These are phyloP conservation scores for Apophysomyces ossiformis DNA, from an alignment of 371 early-diverging fungal genomes.

Conservation along the genomic window DNA sequence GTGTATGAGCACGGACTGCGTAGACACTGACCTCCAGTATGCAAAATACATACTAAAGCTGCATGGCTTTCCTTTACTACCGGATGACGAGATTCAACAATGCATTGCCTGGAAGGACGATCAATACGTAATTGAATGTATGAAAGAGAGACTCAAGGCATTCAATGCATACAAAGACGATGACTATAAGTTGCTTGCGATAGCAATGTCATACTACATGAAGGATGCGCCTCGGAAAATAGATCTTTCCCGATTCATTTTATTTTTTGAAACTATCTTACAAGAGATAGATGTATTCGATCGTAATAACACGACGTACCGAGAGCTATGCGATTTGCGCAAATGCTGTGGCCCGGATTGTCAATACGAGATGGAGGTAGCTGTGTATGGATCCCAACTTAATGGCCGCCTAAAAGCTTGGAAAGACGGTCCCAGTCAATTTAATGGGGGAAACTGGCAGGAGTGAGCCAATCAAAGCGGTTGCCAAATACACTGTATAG, in stretches of 20 bases:
- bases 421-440: background rate
- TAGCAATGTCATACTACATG: conserved; percentile 13
- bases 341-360: conserved; percentile 23
- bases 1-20: conserved; percentile 31
- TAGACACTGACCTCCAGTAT: conserved; percentile 29
- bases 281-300: conserved; percentile 21
- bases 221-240: conserved; percentile 24
- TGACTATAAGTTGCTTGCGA: background rate
- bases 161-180: background rate
- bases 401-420: conserved; percentile 19
- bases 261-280: conserved; percentile 19
- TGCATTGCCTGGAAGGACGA: conserved; percentile 21
- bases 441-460: conserved; percentile 10
- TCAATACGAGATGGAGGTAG: conserved; percentile 7
- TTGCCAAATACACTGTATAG: background rate
- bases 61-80: background rate
- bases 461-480: background rate
- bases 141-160: conserved; percentile 2
- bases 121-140: conserved; percentile 9
- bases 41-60: conserved; percentile 8
- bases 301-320: conserved; percentile 9
- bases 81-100: conserved; percentile 11
- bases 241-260: conserved; percentile 19
- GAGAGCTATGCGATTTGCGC: conserved; percentile 19
- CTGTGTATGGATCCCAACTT: conserved; percentile 15